Base-by-base conservation (phyloP, 768 basidiomycete genomes). In the Serendipita vermifera region DNA sequence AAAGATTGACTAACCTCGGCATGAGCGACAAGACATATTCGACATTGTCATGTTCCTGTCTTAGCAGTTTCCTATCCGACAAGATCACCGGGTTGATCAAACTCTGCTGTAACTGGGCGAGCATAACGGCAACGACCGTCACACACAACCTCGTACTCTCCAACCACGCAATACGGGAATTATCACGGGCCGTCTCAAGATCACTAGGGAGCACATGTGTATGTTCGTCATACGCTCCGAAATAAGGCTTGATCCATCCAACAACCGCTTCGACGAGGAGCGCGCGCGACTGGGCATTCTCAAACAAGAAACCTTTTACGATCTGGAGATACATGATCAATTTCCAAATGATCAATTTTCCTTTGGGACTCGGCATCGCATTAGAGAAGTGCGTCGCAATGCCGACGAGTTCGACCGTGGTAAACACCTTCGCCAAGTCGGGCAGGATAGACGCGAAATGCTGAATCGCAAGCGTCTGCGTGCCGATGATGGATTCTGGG, bases 241-340 rank as follows among this genome's bases (percentile, higher is more conserved):
- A 88, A 67, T 93, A 83, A 1, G 93, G 90, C 65, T 92, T 94
- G 61, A 98, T 84, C 92, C 93, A 97, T 20, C 84, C 78, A 7
- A 92, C 82, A 26, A 97, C 81, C 17, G 84, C 81, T 60, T 96
- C 92, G 5, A 94, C 82, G 2, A 98, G 73, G 3, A 86, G 70
- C 1, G 83, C 75, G 27, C 94, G 81, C 13, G 86, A 83, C 55
- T 87, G 77, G 0, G 84, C 71, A 58, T 85, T 81, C 63, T 92
- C 87, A 65, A 97, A 94, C 48, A 93, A 68, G 68, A 87, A 86
- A 20, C 86, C 82, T 63, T 87, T 86, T 24, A 91, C 87, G 58
- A 97, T 80, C 63, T 94, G 91, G 33, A 93, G 75, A 64, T 92
- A 88, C 81, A 96, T 85, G 62, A 94, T 84, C 41, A 98, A 76